Base-by-base conservation (phyloP, 306 rosid species). In the Trifolium pratense region DNA sequence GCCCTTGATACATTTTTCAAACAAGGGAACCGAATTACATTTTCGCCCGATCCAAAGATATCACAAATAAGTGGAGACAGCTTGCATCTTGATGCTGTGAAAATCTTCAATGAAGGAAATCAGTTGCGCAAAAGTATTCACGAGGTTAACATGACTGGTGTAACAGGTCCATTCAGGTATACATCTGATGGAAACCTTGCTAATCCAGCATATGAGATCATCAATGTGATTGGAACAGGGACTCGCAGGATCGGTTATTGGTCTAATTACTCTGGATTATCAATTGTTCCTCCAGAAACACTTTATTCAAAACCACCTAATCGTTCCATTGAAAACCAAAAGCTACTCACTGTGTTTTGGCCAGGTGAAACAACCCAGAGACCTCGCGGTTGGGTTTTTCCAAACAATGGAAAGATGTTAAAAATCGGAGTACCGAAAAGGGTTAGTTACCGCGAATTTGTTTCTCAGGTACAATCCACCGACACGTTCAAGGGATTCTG, bases 361-460 rank as follows among this genome's bases (percentile, higher is more conserved):
- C 99, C 99, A 3, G 99, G 99, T 73, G 89, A 88, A 36, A 76
- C 90, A 37, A 57, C 81, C 6, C 82, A 86, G 63, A 84, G 26
- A 76, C 99, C 99, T 64, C 97, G 96, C 5, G 98, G 98, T 46
- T 94, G 99, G 99, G 91, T 86, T 66, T 94, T 94, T 68, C 99
- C 99, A 31, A 88, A 83, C 91, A 87, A 79, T 74, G 99, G 97
- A 77, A 84, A 86, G 75, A 75, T 83, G 36, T 84, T 94, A 84
- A 87, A 49, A 73, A 84, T 94, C 48, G 99, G 93, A 78, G 91
- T 94, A 23, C 96, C 97, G 0, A 86, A 17, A 42, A 82, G 92
- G 81, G 84, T 86, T 78, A 88, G 97, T 78, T 94, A 75, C 81
- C 87, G 70, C 7, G 91, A 90, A 63, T 88, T 91, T 73, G 79